These are phyloP conservation scores for Wickerhamiella galacta DNA, from an alignment of 805 yeast species.

Conservation along the genomic window DNA sequence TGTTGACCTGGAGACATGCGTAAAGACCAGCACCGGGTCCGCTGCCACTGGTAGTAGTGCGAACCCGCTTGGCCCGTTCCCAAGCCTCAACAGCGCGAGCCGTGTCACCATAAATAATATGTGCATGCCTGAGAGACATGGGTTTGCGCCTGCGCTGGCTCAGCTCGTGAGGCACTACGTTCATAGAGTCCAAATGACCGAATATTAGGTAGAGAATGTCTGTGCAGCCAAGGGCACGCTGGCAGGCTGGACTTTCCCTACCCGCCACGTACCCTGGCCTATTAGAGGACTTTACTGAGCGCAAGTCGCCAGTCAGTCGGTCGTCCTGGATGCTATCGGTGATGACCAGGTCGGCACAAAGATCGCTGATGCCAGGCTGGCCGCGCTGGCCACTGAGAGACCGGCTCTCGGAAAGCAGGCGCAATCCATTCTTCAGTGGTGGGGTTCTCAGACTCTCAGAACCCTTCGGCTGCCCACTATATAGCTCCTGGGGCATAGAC, in stretches of 20 bases:
- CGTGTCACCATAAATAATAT: constrained; percentile 43
- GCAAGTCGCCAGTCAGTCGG: background rate
- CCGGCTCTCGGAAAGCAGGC: constrained; percentile 1
- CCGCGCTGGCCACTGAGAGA: background rate
- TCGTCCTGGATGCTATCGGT: background rate
- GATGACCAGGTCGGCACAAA: constrained; percentile 7
- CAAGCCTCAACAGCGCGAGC: constrained; percentile 30
- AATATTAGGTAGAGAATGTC: constrained; percentile 54
- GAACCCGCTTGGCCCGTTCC: constrained; percentile 16
- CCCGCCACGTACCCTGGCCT: background rate
- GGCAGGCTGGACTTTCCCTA: constrained; percentile 9
- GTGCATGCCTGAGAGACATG: constrained; percentile 48
- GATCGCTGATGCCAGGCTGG: constrained; percentile 3
- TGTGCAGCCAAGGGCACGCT: constrained; percentile 50
- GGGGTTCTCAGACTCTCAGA: background rate
- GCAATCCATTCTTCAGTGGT: constrained; percentile 2
- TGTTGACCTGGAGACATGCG: constrained; percentile 54
- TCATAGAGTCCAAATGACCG: constrained; percentile 39
- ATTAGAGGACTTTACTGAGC: too few relatives aligned
- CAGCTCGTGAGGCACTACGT: constrained; percentile 42
- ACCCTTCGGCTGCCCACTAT: background rate
- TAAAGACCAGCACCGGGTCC: constrained; percentile 25
- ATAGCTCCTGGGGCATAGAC: background rate
- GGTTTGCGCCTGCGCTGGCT: constrained; percentile 52
- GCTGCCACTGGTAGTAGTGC: constrained; percentile 7